Evolutionary conservation across 345 rosid species (phyloP).

Genomic region (Corymbia maculata): DNA sequence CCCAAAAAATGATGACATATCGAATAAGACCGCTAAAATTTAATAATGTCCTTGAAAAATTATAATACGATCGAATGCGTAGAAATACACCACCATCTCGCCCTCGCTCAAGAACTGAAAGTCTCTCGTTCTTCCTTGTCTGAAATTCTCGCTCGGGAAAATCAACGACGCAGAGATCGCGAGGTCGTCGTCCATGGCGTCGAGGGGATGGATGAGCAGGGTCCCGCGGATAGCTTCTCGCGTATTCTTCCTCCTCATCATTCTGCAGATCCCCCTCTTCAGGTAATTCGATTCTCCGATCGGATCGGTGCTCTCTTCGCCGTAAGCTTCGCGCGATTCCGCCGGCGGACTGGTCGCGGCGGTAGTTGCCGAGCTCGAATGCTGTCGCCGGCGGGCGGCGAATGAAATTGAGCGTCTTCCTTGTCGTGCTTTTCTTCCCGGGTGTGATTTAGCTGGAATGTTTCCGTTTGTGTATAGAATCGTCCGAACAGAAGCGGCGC

Average conservation of each 20-base stretch:
- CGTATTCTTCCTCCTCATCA: constrained; percentile 64
- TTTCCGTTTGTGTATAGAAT: not conserved
- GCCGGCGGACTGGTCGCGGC: not conserved
- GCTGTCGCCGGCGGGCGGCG: not conserved
- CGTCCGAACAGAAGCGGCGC: not conserved
- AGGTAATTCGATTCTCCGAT: constrained; percentile 22
- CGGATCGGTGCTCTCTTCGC: not conserved
- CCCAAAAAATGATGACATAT: not conserved
- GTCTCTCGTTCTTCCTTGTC: not conserved
- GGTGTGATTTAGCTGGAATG: not conserved
- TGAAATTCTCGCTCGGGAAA: not conserved
- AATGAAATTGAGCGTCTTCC: not conserved
- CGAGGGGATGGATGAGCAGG: constrained; percentile 49
- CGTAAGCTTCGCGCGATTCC: not conserved
- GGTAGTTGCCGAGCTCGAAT: not conserved
- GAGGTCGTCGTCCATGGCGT: constrained; percentile 5
- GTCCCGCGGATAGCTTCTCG: constrained; percentile 52
- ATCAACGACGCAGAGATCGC: constrained; percentile 9
- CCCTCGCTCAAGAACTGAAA: not conserved
- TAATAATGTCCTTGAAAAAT: not conserved
- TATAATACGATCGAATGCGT: not conserved
- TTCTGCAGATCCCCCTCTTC: constrained; percentile 94
- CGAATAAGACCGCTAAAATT: not conserved
- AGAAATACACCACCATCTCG: not conserved
- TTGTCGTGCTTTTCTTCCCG: not conserved